These are phyloP conservation scores for Tillandsia leiboldiana DNA, from an alignment of 176 grass and related monocot genomes.

Conservation along the genomic window DNA sequence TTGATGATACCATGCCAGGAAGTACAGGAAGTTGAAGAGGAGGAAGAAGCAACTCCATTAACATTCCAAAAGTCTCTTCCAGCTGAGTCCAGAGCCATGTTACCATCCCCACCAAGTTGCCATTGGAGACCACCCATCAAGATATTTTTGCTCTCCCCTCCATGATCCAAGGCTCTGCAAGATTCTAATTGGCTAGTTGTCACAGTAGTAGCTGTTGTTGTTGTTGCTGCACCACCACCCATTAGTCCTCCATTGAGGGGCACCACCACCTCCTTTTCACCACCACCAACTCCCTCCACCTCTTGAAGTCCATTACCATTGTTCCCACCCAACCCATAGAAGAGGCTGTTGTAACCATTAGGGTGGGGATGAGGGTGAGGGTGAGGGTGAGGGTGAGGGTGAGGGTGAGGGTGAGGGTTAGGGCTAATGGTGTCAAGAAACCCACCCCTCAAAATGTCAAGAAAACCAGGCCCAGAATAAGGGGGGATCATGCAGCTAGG, in stretches of 20 bases:
- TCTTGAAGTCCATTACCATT: background rate
- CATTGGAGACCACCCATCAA: slow-evolving; percentile 18
- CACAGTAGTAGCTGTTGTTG: background rate
- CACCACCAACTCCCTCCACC: background rate
- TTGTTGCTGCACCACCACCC: background rate
- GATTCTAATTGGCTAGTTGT: background rate
- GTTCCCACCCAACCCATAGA: slow-evolving; percentile 3
- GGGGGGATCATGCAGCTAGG: background rate
- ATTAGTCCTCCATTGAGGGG: background rate
- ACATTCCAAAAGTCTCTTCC: slow-evolving; percentile 16
- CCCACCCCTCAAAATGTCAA: slow-evolving; percentile 16
- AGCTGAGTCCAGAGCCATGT: slow-evolving; percentile 6
- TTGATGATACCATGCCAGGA: slow-evolving; percentile 19
- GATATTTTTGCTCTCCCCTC: background rate
- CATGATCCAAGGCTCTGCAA: background rate
- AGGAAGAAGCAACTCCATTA: background rate
- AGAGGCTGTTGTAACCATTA: background rate
- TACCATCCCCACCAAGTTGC: slow-evolving; percentile 6
- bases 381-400: background rate
- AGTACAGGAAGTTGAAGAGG: slow-evolving; percentile 1
- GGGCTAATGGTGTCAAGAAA: background rate
- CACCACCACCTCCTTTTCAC: background rate
- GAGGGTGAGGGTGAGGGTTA: background rate
- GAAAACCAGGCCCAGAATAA: background rate
- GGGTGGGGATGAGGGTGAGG: background rate